Conservation (phyloP, 495 filamentous ascomycete genomes). For the Neurospora sp. region DNA sequence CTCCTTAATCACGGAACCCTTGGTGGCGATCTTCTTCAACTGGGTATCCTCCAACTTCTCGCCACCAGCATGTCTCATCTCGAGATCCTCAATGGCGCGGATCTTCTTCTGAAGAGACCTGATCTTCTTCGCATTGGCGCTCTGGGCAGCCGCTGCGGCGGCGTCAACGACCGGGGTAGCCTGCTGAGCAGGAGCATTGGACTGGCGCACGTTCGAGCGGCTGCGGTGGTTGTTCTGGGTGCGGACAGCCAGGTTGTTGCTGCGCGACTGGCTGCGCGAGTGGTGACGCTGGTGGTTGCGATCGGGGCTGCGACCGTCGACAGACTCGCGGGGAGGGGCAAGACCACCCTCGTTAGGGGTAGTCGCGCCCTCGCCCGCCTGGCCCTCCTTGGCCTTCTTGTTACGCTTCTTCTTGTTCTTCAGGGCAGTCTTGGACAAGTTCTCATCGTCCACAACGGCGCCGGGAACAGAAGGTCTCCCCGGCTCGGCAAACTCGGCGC, state of each 20-base stretch:
- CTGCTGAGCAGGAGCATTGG: conserved; percentile 16
- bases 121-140: conserved; percentile 67
- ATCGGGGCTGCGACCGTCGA: conserved; percentile 55
- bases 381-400: conserved; percentile 80
- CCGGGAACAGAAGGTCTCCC: conserved; percentile 51
- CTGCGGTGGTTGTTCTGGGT: conserved; percentile 35
- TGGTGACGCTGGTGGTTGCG: conserved; percentile 28
- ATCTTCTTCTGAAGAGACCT: conserved; percentile 91
- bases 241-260: conserved; percentile 36
- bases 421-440: conserved; percentile 72
- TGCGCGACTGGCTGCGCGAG: conserved; percentile 46
- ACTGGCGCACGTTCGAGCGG: conserved; percentile 18
- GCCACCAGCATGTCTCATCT: conserved; percentile 85
- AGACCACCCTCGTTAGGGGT: conserved; percentile 22
- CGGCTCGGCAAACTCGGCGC: conserved; percentile 38
- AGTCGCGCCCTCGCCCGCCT: conserved; percentile 23
- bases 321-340: conserved; percentile 30
- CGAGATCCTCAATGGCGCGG: conserved; percentile 91
- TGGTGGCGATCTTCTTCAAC: conserved; percentile 94
- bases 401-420: conserved; percentile 99
- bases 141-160: conserved; percentile 42
- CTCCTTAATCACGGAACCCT: conserved; percentile 71
- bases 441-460: conserved; percentile 61
- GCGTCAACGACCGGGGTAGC: conserved; percentile 19
- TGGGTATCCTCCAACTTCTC: conserved; percentile 98